These are phyloP conservation scores for Litchi chinensis DNA, from an alignment of 345 rosid species.

Conservation along the genomic window DNA sequence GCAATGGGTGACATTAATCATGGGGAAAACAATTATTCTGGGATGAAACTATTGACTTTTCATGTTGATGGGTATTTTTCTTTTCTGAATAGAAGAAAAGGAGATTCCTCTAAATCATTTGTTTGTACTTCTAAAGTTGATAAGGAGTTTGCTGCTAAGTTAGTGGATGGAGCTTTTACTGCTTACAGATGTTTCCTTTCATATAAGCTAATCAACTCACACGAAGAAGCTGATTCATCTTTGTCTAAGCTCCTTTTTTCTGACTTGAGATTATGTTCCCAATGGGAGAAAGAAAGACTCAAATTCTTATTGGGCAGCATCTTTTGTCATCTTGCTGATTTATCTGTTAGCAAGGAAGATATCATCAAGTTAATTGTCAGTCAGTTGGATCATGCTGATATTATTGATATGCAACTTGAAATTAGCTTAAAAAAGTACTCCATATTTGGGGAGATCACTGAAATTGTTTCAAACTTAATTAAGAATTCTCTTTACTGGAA, in stretches of 20 bases:
- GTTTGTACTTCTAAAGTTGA: conserved; percentile 29
- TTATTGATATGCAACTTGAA: conserved; percentile 45
- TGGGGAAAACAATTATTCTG: conserved; percentile 22
- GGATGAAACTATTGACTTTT: conserved; percentile 33
- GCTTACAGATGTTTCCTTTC: conserved; percentile 47
- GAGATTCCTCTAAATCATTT: conserved; percentile 19
- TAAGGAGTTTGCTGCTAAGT: conserved; percentile 25
- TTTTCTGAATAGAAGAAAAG: conserved; percentile 25
- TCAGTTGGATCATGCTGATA: conserved; percentile 44
- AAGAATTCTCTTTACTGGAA: conserved; percentile 49
- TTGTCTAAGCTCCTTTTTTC: conserved; percentile 34
- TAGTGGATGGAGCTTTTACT: conserved; percentile 45
- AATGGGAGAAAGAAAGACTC: conserved; percentile 33
- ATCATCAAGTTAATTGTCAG: conserved; percentile 41
- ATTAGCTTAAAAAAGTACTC: conserved; percentile 46
- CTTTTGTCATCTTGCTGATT: conserved; percentile 46
- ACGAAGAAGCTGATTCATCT: conserved; percentile 27
- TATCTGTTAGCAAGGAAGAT: conserved; percentile 31
- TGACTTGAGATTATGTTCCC: conserved; percentile 39
- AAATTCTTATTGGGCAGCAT: conserved; percentile 33
- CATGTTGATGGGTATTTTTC: conserved; percentile 46
- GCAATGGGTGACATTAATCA: conserved; percentile 14
- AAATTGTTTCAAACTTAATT: conserved; percentile 35
- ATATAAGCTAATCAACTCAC: conserved; percentile 19
- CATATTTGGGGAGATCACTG: conserved; percentile 42